These are phyloP conservation scores for Penicillium paradoxum DNA, from an alignment of 495 filamentous ascomycete species.

Conservation along the genomic window DNA sequence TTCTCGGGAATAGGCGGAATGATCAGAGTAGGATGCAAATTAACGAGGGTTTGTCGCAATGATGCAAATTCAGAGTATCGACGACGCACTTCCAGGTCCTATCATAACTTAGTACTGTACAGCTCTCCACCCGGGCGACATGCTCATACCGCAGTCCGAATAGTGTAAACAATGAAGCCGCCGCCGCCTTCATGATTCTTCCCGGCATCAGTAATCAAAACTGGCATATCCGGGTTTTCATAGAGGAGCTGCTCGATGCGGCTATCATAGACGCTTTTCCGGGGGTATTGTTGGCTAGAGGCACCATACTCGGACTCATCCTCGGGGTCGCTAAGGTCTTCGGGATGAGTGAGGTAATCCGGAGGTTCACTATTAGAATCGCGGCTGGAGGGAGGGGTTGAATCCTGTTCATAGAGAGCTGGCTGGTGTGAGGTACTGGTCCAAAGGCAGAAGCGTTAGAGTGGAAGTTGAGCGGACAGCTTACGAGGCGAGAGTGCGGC, in stretches of 20 bases:
- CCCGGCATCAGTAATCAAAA: slow-evolving; percentile 87
- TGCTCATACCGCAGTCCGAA: slow-evolving; percentile 77
- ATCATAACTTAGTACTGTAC: slow-evolving; percentile 10
- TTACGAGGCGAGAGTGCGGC: slow-evolving; percentile 53
- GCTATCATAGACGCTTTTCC: slow-evolving; percentile 86
- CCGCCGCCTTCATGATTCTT: slow-evolving; percentile 91
- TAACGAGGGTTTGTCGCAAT: slow-evolving; percentile 78
- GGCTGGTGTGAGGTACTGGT: slow-evolving; percentile 18
- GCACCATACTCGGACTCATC: slow-evolving; percentile 40
- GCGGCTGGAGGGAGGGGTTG: slow-evolving; percentile 44
- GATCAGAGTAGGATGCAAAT: slow-evolving; percentile 87
- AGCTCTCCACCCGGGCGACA: background rate
- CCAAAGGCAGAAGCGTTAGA: background rate
- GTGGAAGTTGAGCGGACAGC: slow-evolving; percentile 10
- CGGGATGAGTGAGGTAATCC: slow-evolving; percentile 51
- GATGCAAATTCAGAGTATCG: slow-evolving; percentile 98
- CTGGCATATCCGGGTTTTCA: slow-evolving; percentile 83
- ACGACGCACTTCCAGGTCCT: slow-evolving; percentile 93
- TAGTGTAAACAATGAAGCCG: slow-evolving; percentile 93
- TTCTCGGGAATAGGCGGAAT: slow-evolving; percentile 98
- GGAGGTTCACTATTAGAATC: slow-evolving; percentile 50
- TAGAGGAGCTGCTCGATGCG: slow-evolving; percentile 95
- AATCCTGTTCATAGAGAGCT: slow-evolving; percentile 42
- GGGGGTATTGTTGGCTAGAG: slow-evolving; percentile 34
- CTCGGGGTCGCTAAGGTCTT: slow-evolving; percentile 59